Evolutionary conservation across 805 yeast species (phyloP), one percentile per base, ranked within the genome.

Genomic region (Hanseniaspora singularis): DNA sequence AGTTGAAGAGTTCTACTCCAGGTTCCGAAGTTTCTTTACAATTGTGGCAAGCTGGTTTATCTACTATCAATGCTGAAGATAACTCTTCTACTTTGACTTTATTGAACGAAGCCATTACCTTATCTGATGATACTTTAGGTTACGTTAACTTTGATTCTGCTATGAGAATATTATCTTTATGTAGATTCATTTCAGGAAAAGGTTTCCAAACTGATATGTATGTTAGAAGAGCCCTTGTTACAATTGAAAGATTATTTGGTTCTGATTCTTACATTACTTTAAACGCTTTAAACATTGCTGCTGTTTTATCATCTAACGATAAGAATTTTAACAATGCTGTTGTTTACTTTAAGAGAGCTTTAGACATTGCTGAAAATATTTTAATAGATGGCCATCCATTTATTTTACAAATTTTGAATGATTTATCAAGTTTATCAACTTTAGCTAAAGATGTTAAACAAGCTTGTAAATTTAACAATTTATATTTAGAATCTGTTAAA

Each of bases 101-200:
- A 45, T 64, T 88, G 53, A 64, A 70, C 26, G 95, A 89, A 61
- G 70, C 92, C 24, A 65, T 84, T 30, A 65, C 80, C 8, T 70
- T 86, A 46, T 76, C 76, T 52, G 95, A 87, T 60, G 95, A 86
- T 58, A 76, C 85, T 26, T 83, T 83, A 55, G 96, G 97, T 26
- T 60, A 71, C 23, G 72, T 89, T 28, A 44, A 44, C 19, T 28
- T 14, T 15, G 48, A 44, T 15, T 37, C 48, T 30, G 48, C 48
- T 8, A 20, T 44, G 20, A 44, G 39, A 33, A 22, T 37, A 8
- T 65, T 77, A 34, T 67, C 74, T 9, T 67, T 86, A 39, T 81
- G 94, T 12, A 77, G 78, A 51, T 62, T 33, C 2, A 19, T 44
- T 12, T 36, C 33, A 11, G 41, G 19, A 12, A 33, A 44, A 3